A percentile compares a stretch with the other conserved stretches of the same genome.
These are phyloP conservation scores for Neurospora sublineolata DNA, from an alignment of 495 filamentous ascomycete species.

Conservation along the genomic window DNA sequence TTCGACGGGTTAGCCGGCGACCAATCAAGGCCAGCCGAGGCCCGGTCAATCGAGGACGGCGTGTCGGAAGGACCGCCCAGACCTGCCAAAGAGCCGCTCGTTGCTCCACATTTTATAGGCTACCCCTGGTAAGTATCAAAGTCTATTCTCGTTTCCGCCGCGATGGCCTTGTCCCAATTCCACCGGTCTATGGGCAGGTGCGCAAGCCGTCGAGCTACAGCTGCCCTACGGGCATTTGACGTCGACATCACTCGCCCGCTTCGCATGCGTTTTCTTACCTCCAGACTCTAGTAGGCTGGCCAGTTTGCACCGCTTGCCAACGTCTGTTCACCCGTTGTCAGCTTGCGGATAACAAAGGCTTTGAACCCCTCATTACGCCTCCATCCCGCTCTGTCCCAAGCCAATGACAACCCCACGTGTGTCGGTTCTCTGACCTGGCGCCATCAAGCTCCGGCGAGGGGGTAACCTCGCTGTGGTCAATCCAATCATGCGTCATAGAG, in stretches of 20 bases:
- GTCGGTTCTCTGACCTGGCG: background rate
- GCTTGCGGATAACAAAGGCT: background rate
- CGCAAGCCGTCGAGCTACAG: background rate
- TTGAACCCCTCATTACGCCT: background rate
- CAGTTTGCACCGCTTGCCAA: background rate
- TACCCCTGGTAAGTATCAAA: background rate
- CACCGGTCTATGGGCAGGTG: background rate
- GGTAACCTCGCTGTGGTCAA: background rate
- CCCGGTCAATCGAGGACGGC: background rate
- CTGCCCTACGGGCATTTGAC: background rate
- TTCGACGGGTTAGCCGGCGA: background rate
- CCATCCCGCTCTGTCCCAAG: background rate
- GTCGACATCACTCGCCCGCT: background rate
- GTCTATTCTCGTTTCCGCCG: background rate
- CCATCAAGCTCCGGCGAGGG: background rate
- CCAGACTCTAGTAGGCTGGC: background rate
- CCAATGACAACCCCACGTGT: background rate
- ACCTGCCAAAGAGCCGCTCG: background rate
- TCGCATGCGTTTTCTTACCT: background rate
- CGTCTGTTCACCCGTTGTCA: background rate
- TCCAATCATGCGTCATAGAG: background rate
- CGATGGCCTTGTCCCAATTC: background rate
- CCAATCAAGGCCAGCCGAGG: background rate
- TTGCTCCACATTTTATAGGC: background rate
- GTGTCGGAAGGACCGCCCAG: background rate